Evolutionary conservation across 371 early-diverging fungal species (phyloP).

Genomic region (Blakeslea trispora): DNA sequence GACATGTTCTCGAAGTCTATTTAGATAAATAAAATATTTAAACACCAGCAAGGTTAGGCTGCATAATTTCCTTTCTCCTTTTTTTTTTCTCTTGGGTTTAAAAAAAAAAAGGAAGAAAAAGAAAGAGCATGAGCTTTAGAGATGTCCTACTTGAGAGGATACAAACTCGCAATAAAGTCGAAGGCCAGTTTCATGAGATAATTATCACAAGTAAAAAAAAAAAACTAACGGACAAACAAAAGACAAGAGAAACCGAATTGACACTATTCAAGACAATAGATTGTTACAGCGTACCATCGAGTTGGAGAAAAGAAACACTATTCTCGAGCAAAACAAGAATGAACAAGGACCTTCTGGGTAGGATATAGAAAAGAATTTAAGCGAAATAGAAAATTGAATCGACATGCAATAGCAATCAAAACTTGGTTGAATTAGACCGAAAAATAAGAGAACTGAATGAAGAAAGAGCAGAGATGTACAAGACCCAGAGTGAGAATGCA

Average conservation of each 20-base stretch:
- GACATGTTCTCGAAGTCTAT: conserved; percentile 56
- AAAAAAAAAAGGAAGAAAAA: too few relatives aligned
- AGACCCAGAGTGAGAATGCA: conserved; percentile 88
- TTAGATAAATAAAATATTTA: conserved; percentile 33
- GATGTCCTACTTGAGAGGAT: conserved; percentile 25
- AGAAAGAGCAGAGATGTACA: conserved; percentile 89
- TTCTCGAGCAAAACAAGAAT: conserved; percentile 11
- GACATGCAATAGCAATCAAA: conserved; percentile 7
- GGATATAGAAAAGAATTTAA: too few relatives aligned
- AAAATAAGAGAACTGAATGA: conserved; percentile 77
- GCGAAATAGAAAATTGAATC: neutral
- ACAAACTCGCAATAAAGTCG: conserved; percentile 20
- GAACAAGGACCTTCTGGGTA: neutral
- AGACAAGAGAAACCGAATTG: neutral
- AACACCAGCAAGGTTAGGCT: too few relatives aligned
- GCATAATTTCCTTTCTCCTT: too few relatives aligned
- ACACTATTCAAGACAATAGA: conserved; percentile 24
- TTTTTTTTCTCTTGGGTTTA: too few relatives aligned
- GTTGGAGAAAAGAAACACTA: conserved; percentile 21
- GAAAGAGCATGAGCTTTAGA: conserved; percentile 27
- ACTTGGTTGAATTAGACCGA: conserved; percentile 73
- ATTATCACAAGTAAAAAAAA: conserved; percentile 25
- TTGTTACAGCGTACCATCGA: conserved; percentile 31
- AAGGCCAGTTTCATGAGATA: conserved; percentile 31
- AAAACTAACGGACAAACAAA: neutral